A percentile compares a stretch with the other conserved stretches of the same genome.
Conservation (phyloP, 768 basidiomycete genomes). For the Suillus weaverae region DNA sequence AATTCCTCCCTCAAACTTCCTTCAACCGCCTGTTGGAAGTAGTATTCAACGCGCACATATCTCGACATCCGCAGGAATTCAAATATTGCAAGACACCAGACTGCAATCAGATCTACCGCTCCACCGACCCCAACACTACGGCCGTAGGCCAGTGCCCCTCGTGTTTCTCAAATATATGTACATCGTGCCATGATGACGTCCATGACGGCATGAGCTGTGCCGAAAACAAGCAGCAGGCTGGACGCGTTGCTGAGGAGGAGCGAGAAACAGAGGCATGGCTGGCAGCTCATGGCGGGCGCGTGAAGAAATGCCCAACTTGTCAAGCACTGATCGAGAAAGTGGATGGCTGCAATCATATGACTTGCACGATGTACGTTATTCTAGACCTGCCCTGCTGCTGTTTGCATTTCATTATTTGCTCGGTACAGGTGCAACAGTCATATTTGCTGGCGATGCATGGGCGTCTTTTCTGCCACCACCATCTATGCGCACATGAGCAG, state of each 20-base stretch:
- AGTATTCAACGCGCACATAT: slow-evolving; percentile 58
- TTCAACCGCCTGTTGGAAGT: slow-evolving; percentile 57
- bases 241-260: slow-evolving; percentile 45
- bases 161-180: slow-evolving; percentile 65
- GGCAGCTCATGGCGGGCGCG: slow-evolving; percentile 47
- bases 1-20: slow-evolving; percentile 48
- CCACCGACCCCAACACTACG: slow-evolving; percentile 39
- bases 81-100: slow-evolving; percentile 79
- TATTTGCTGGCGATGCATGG: slow-evolving; percentile 70
- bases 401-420: not conserved
- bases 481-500: slow-evolving; percentile 41
- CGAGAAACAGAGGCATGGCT: slow-evolving; percentile 63
- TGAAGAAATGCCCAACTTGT: slow-evolving; percentile 75
- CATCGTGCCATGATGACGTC: slow-evolving; percentile 55
- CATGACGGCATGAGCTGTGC: slow-evolving; percentile 66
- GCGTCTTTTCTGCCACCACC: slow-evolving; percentile 31
- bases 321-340: slow-evolving; percentile 64
- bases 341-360: slow-evolving; percentile 81
- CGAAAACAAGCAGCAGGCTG: slow-evolving; percentile 31
- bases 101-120: slow-evolving; percentile 71
- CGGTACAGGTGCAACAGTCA: slow-evolving; percentile 62
- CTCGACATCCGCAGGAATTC: slow-evolving; percentile 57
- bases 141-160: slow-evolving; percentile 58
- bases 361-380: slow-evolving; percentile 44
- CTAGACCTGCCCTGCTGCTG: not conserved